phyloP scores from a whole-genome alignment of 2,329 filamentous ascomycete genomes.

The Fonsecaea nubica region DNA sequence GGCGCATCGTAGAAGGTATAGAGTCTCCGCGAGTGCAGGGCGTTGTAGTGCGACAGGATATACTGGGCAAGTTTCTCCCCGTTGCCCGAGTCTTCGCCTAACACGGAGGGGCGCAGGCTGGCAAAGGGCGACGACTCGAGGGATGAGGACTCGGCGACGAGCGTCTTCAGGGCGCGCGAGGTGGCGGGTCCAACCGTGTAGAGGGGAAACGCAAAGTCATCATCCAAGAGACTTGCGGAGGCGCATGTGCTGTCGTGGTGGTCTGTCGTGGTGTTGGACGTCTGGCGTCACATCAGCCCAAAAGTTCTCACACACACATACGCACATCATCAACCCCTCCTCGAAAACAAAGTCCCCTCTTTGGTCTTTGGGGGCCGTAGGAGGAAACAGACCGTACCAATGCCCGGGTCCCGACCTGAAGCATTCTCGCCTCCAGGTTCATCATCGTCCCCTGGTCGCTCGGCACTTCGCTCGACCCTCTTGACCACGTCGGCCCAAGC shows the following conservation, averaged over 20 bases:
- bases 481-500: constrained; percentile 50
- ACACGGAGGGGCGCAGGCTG: constrained; percentile 63
- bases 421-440: not conserved
- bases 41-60: constrained; percentile 79
- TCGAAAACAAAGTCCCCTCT: no score
- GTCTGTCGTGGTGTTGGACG: not conserved
- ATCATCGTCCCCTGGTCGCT: not conserved
- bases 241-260: not conserved
- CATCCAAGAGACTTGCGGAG: constrained; percentile 9
- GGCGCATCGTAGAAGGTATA: constrained; percentile 35
- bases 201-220: constrained; percentile 44
- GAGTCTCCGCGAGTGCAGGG: constrained; percentile 32
- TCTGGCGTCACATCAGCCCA: constrained; percentile 12
- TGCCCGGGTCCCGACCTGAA: constrained; percentile 27
- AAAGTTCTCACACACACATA: not conserved
- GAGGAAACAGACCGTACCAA: constrained; percentile 39
- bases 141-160: constrained; percentile 48
- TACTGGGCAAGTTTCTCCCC: constrained; percentile 78
- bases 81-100: constrained; percentile 82
- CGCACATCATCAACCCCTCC: not conserved
- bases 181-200: constrained; percentile 59
- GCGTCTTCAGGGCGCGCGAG: constrained; percentile 68
- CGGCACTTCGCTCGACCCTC: constrained; percentile 36
- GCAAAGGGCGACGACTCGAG: constrained; percentile 26
- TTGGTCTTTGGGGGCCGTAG: not conserved